phyloP scores from a whole-genome alignment of 805 yeast genomes.

The Metschnikowia cubensis region DNA sequence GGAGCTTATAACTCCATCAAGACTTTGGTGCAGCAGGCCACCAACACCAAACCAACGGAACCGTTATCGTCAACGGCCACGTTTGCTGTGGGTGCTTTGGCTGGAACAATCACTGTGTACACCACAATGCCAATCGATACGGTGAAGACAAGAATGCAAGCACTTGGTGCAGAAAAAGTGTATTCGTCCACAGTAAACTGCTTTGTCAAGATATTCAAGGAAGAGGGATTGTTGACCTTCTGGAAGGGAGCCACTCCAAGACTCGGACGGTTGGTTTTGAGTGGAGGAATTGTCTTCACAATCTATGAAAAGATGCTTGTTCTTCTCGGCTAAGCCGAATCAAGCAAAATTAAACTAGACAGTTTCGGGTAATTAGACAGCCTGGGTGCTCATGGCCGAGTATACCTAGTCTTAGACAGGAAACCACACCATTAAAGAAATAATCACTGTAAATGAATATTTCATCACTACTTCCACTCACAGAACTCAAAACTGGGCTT shows the following conservation, averaged over 20 bases:
- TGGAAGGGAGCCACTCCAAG: constrained; percentile 99
- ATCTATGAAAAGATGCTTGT: constrained; percentile 87
- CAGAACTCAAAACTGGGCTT: constrained; percentile 5
- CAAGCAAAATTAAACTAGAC: too few relatives aligned
- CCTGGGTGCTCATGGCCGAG: not conserved
- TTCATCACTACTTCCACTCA: too few relatives aligned
- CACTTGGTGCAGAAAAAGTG: constrained; percentile 67
- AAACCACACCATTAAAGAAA: not conserved
- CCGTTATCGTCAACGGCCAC: constrained; percentile 79
- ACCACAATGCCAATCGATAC: constrained; percentile 95
- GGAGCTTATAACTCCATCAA: constrained; percentile 92
- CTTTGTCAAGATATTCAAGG: constrained; percentile 69
- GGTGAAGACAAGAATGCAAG: constrained; percentile 95
- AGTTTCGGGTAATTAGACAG: too few relatives aligned
- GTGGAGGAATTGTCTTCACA: constrained; percentile 97
- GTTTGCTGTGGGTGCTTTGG: constrained; percentile 83
- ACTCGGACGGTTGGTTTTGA: constrained; percentile 81
- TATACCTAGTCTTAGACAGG: not conserved
- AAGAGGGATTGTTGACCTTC: constrained; percentile 86
- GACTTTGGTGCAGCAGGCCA: constrained; percentile 65
- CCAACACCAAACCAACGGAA: constrained; percentile 60
- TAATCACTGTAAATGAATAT: not conserved
- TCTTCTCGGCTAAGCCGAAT: constrained; percentile 38
- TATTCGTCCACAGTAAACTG: constrained; percentile 80
- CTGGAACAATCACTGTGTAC: constrained; percentile 87